Evolutionary conservation across 208 protist species (phyloP).

Genomic region (Crithidia fasciculata): DNA sequence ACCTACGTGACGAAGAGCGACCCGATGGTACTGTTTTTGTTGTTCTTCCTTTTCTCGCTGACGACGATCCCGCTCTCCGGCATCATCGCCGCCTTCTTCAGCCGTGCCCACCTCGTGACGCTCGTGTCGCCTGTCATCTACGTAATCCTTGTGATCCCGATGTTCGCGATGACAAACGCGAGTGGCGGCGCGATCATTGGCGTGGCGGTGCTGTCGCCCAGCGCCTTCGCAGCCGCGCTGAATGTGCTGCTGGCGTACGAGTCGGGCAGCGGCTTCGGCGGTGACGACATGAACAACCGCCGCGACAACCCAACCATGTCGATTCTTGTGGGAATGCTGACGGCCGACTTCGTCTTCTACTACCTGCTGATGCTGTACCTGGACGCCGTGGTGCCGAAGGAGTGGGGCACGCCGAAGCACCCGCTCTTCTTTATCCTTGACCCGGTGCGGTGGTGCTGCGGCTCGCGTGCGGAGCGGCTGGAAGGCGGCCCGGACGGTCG

Average conservation of each 20-base stretch:
- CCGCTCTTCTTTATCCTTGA: conserved; percentile 69
- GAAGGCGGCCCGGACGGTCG: conserved; percentile 38
- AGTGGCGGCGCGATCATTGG: conserved; percentile 23
- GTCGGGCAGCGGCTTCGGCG: conserved; percentile 35
- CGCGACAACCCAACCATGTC: conserved; percentile 48
- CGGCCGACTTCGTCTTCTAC: conserved; percentile 70
- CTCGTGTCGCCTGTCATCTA: conserved; percentile 73
- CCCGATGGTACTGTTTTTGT: conserved; percentile 14
- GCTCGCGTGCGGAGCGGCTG: conserved; percentile 2
- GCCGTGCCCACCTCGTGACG: conserved; percentile 61
- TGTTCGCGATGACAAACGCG: conserved; percentile 59
- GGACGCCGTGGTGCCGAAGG: conserved; percentile 71
- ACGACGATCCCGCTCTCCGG: conserved; percentile 57
- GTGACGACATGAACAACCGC: conserved; percentile 38
- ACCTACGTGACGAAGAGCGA: conserved; percentile 15
- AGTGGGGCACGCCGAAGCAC: conserved; percentile 59
- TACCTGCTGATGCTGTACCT: conserved; percentile 72
- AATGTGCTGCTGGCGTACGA: conserved; percentile 57
- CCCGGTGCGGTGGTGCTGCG: conserved; percentile 36
- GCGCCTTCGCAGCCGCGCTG: conserved; percentile 54
- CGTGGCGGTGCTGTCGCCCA: conserved; percentile 56
- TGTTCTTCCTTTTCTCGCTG: conserved; percentile 68
- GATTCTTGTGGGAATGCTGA: conserved; percentile 30
- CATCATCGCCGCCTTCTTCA: conserved; percentile 73
- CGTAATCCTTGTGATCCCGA: conserved; percentile 60